Conservation (phyloP, 305 asterid genomes). For the Fraxinus nigra region DNA sequence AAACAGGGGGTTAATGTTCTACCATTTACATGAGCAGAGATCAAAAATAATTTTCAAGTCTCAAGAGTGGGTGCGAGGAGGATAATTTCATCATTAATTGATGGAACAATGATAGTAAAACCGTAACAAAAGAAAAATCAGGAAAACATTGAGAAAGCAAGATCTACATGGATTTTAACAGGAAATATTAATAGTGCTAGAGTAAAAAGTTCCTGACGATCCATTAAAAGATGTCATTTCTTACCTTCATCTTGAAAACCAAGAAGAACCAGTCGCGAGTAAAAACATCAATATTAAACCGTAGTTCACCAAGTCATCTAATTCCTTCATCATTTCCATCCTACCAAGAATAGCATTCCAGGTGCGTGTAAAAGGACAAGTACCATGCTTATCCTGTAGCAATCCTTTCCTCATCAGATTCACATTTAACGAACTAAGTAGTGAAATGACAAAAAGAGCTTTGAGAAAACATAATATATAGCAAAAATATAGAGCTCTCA, state of each 20-base stretch:
- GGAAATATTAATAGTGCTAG: neutral
- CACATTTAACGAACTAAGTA: neutral
- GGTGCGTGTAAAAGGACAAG: slow-evolving; percentile 63
- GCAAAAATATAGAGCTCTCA: slow-evolving; percentile 30
- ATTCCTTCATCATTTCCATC: slow-evolving; percentile 42
- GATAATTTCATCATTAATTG: neutral
- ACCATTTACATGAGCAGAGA: neutral
- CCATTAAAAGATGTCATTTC: slow-evolving; percentile 18
- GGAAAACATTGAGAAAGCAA: neutral
- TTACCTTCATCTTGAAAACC: slow-evolving; percentile 60
- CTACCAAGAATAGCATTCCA: slow-evolving; percentile 46
- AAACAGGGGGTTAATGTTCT: neutral
- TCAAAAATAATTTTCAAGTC: neutral
- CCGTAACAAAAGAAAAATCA: neutral
- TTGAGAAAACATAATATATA: neutral
- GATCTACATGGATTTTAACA: neutral
- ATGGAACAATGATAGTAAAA: neutral
- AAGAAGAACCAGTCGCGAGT: slow-evolving; percentile 56
- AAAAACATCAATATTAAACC: slow-evolving; percentile 64
- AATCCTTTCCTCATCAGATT: slow-evolving; percentile 22
- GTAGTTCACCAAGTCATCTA: slow-evolving; percentile 60
- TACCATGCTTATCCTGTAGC: slow-evolving; percentile 46
- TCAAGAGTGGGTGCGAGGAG: neutral
- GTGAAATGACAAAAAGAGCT: neutral
- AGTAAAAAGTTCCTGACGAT: neutral